Percentiles rank a stretch among this genome's conserved stretches.
phyloP scores from a whole-genome alignment of 2,329 filamentous ascomycete species.

The Rachicladosporium sp. region DNA sequence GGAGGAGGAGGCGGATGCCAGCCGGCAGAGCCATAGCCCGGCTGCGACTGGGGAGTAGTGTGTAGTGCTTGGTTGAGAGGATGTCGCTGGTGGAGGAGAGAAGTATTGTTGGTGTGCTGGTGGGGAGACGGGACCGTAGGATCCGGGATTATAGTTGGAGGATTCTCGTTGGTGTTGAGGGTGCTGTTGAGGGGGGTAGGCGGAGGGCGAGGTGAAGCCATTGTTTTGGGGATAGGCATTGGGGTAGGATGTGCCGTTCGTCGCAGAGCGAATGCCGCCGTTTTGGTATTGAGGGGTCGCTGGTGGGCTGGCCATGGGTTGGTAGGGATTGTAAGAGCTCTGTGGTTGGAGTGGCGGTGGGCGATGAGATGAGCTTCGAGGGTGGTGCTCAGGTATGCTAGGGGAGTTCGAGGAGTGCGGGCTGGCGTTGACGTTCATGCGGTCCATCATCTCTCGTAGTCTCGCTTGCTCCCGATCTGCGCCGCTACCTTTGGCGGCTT shows the following conservation, averaged over 20 bases:
- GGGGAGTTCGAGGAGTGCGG: slow-evolving; percentile 31
- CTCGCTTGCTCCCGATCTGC: slow-evolving; percentile 80
- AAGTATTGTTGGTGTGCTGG: slow-evolving; percentile 48
- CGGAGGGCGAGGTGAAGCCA: slow-evolving; percentile 1
- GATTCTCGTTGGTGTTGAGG: slow-evolving; percentile 1
- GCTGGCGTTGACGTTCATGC: slow-evolving; percentile 70
- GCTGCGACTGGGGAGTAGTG: slow-evolving; percentile 7
- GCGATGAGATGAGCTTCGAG: slow-evolving; percentile 23
- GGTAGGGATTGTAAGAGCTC: slow-evolving; percentile 36
- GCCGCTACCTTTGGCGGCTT: slow-evolving; percentile 56
- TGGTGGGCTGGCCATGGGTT: slow-evolving; percentile 35
- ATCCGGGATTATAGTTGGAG: slow-evolving; percentile 33
- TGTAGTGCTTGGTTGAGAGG: too few species aligned
- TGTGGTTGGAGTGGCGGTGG: slow-evolving; percentile 32
- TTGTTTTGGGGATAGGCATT: neutral
- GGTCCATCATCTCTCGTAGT: slow-evolving; percentile 81
- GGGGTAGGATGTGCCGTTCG: slow-evolving; percentile 1
- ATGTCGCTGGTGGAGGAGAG: slow-evolving; percentile 30
- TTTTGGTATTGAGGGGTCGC: slow-evolving; percentile 33
- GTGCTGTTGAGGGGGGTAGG: slow-evolving; percentile 5
- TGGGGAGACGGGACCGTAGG: slow-evolving; percentile 34
- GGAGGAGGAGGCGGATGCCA: slow-evolving; percentile 58
- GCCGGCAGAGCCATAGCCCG: slow-evolving; percentile 38
- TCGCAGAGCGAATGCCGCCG: slow-evolving; percentile 4
- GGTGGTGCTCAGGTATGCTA: slow-evolving; percentile 4